Base-by-base conservation (phyloP, 257 asterid genomes). In the Rubia yunnanensis region DNA sequence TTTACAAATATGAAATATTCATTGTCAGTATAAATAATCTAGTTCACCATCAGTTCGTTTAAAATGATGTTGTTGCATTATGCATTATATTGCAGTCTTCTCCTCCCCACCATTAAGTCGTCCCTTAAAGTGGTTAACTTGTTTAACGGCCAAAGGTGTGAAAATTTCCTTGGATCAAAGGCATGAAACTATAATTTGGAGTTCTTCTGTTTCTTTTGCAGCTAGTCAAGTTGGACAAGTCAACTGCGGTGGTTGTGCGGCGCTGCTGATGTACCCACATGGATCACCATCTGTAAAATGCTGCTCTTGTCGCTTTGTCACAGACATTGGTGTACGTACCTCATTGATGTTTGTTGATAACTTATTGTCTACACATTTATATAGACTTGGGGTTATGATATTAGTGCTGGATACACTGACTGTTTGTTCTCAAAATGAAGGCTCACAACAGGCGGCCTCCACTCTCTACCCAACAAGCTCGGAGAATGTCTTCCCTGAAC, bases 201-300 rank as follows among this genome's bases (percentile, higher is more conserved):
- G n/a, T 48, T 14, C 10, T 7, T 2, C 50, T 41, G 58, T 49
- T 64, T 34, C 26, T 38, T 67, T 57, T 72, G 78, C 87, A 92
- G 99, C 84, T 38, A 84, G 87, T 71, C 88, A 92, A 74, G 81
- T 92, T 17, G 97, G 99, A 36, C 97, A 85, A 83, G 94, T 92
- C 2, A 82, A 80, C 60, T 92, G 99, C 30, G 91, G 88, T 57
- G 84, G 88, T 24, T 92, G 99, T 68, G 39, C 76, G 14, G 80
- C 80, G 70, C 72, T 92, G 84, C 95, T 92, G 63, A 87, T 92
- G 99, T 87, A 83, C 74, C 88, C 84, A 4, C 76, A 79, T 31
- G 97, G 95, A 63, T 89, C 94, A 50, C 88, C 85, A 18, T 84
- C 90, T 3, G 97, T 92, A 60, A 79, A 75, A 64, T 92, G 99